Percentiles rank a stretch among this genome's conserved stretches.
phyloP scores from a whole-genome alignment of 2,329 filamentous ascomycete species.

The Sporothrix protearum region DNA sequence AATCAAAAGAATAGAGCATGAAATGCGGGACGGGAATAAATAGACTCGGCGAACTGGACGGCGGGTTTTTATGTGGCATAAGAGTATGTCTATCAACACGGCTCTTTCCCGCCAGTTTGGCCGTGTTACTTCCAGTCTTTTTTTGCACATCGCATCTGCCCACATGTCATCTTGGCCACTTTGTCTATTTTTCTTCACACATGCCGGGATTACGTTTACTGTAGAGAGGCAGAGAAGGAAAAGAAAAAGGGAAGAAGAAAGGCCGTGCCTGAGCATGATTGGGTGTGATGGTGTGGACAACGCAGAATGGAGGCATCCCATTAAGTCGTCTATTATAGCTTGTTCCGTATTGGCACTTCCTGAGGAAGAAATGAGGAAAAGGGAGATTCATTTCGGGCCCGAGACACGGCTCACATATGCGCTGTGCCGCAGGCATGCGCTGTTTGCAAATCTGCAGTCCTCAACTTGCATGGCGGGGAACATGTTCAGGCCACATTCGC shows the following conservation, averaged over 20 bases:
- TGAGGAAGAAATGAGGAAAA: neutral
- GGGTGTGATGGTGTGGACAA: neutral
- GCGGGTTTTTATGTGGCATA: neutral
- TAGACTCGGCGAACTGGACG: neutral
- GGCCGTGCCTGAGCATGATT: neutral
- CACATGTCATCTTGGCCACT: neutral
- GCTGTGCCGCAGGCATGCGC: neutral
- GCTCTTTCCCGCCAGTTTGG: neutral
- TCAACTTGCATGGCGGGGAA: neutral
- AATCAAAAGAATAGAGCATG: neutral
- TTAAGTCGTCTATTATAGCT: neutral
- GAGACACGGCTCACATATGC: neutral
- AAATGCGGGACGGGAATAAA: neutral
- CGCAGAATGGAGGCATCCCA: neutral
- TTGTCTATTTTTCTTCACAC: conserved; percentile 1
- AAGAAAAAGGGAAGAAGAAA: neutral
- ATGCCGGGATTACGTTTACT: no score
- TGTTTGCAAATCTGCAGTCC: no score
- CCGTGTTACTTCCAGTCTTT: no score
- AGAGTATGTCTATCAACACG: neutral
- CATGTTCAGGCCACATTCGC: neutral
- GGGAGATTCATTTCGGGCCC: neutral
- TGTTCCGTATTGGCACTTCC: neutral
- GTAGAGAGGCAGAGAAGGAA: conserved; percentile 8
- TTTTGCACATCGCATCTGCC: neutral